These are phyloP conservation scores for Otatea glauca DNA, from an alignment of 176 grass and related monocot genomes.

Conservation along the genomic window DNA sequence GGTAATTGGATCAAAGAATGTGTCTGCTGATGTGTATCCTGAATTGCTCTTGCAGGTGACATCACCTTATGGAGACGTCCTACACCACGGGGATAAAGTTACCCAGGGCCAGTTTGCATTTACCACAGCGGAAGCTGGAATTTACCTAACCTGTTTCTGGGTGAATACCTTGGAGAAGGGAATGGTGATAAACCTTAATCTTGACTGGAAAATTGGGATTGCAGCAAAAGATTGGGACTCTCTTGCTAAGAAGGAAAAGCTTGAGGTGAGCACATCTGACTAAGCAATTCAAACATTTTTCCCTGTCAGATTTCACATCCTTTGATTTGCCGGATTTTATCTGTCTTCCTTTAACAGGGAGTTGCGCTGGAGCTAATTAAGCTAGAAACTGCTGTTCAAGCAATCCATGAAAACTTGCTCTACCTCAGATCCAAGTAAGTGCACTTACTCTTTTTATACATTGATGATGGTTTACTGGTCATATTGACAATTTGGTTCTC, in stretches of 20 bases:
- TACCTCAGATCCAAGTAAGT: slow-evolving; percentile 57
- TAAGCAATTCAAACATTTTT: not conserved
- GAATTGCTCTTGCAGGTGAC: slow-evolving; percentile 49
- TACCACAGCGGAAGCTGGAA: slow-evolving; percentile 56
- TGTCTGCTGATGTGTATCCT: not conserved
- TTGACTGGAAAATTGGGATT: slow-evolving; percentile 73
- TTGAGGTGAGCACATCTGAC: slow-evolving; percentile 46
- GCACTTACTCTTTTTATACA: not conserved
- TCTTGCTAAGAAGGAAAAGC: slow-evolving; percentile 63
- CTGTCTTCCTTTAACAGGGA: slow-evolving; percentile 41
- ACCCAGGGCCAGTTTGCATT: slow-evolving; percentile 59
- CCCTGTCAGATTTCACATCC: not conserved
- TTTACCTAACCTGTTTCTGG: slow-evolving; percentile 63
- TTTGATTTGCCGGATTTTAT: not conserved
- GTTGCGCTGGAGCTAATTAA: slow-evolving; percentile 65
- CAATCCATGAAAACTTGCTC: slow-evolving; percentile 60
- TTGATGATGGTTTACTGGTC: not conserved
- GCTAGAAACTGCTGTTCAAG: slow-evolving; percentile 47
- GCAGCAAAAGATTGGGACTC: slow-evolving; percentile 63
- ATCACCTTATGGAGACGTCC: slow-evolving; percentile 52
- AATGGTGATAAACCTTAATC: slow-evolving; percentile 52
- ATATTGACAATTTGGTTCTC: slow-evolving; percentile 12
- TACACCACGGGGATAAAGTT: slow-evolving; percentile 50
- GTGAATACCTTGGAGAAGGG: slow-evolving; percentile 40
- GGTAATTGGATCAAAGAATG: not conserved